Conservation (phyloP, 1,284 basidiomycete species). For the Malassezia brasiliensis region DNA sequence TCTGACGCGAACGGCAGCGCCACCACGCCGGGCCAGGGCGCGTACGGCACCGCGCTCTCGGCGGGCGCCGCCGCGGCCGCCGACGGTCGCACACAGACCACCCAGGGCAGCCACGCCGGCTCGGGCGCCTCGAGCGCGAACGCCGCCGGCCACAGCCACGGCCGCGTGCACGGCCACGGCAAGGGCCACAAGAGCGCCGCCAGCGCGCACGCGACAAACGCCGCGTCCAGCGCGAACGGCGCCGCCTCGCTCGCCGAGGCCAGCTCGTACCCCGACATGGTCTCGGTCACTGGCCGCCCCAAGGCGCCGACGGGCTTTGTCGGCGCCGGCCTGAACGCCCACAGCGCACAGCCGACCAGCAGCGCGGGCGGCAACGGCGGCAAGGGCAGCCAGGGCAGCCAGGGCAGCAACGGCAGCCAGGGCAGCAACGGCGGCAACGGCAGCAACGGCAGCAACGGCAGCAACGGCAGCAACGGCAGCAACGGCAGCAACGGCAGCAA, state of each 20-base stretch:
- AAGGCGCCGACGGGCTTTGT: background rate
- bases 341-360: background rate
- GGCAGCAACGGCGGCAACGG: no score
- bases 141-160: background rate
- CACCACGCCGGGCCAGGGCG: background rate
- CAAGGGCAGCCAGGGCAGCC: background rate
- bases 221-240: background rate
- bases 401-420: background rate
- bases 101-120: background rate
- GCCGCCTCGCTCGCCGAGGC: background rate
- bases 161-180: background rate
- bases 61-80: no score
- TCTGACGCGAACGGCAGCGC: background rate
- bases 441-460: background rate
- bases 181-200: background rate
- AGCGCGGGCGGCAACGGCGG: background rate
- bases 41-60: background rate
- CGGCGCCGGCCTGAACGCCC: background rate
- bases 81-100: background rate
- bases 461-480: background rate
- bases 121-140: background rate
- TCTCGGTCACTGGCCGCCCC: background rate
- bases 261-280: slow-evolving; percentile 1
- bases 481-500: background rate
- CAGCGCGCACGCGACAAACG: no score